Base-by-base conservation (phyloP, 2,329 filamentous ascomycete species). In the Geosmithia putterillii region DNA sequence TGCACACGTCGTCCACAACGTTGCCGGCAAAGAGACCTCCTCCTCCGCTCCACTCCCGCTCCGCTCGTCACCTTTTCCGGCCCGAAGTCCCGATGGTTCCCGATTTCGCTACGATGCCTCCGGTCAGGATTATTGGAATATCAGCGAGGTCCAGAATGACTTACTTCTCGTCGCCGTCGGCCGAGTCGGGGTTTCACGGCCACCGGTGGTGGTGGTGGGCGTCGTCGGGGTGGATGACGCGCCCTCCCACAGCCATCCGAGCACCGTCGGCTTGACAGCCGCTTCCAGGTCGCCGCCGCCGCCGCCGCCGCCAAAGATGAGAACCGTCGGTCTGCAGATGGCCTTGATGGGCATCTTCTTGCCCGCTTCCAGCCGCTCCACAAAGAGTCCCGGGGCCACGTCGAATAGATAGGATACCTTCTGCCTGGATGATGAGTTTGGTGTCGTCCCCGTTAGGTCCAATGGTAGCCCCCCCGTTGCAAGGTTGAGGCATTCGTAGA, bases 401-500 rank as follows among this genome's bases (percentile, higher is more conserved):
- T 63, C 61, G 43, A 63, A 63, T 14, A 63, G 42, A 42, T 63
- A 63, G 14, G 54, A 54, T 12, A 59, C 54, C 19, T 57, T 54
- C 18, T 51, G 51, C 14, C 60, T 54, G 3, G 51, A 44, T 18
- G 55, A 40, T 2, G 59, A 61, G 12, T 44, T 49, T 21, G 54
- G 49, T n/a, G 46, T 52, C 4, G 56, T 59, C 18, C 53, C 56
- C 41, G 48, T 47, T 8, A 62, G 50, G 25, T 59, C 55, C 15
- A 62, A 42, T 7, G 52, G 35, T 19, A 50, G 38, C 4, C 61
- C 61, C 3, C 52, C 54, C 35, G 48, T 57, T 3, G 59, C 57
- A 23, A 63, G 51, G 42, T 63, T 58, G 40, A 58, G 47, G 42
- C 61, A 63, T 40, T 63, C 60, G 43, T 63, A 63, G 9, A 59